These are phyloP conservation scores for Puya raimondii DNA, from an alignment of 176 grass and related monocot genomes.

Conservation along the genomic window DNA sequence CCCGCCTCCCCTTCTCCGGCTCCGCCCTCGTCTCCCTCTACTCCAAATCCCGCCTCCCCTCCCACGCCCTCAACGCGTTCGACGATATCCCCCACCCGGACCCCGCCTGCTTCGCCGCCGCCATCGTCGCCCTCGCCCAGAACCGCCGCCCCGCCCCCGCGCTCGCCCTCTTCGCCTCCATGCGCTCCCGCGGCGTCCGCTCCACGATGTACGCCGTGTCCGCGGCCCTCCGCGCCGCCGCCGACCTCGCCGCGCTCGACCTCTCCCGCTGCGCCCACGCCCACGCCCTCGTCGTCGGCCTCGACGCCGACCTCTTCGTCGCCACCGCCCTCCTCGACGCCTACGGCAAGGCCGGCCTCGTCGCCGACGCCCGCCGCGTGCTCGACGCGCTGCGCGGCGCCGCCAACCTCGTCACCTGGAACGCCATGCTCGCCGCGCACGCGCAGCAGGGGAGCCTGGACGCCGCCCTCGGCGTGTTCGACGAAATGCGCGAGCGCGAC, in stretches of 20 bases:
- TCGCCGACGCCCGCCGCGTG: conserved; percentile 17
- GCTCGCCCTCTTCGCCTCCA: conserved; percentile 19
- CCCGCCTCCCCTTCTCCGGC: conserved; percentile 16
- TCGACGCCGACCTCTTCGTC: conserved; percentile 25
- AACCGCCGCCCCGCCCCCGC: conserved; percentile 15
- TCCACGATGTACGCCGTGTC: conserved; percentile 34
- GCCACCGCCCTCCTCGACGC: conserved; percentile 28
- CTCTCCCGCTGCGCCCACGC: conserved; percentile 28
- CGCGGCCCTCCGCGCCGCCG: conserved; percentile 14
- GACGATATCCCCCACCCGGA: conserved; percentile 34
- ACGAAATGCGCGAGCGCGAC: conserved; percentile 16
- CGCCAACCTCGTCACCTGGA: conserved; percentile 37
- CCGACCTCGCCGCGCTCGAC: conserved; percentile 27
- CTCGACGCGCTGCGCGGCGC: conserved; percentile 17
- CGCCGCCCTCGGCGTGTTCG: conserved; percentile 5
- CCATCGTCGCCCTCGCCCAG: conserved; percentile 29
- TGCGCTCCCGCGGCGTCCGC: conserved; percentile 9
- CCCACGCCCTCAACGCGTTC: conserved; percentile 21
- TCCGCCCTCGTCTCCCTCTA: conserved; percentile 18
- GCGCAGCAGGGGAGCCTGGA: conserved; percentile 27
- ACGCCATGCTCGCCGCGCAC: conserved; percentile 24
- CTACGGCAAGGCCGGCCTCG: conserved; percentile 40
- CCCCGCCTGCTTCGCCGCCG: conserved; percentile 27
- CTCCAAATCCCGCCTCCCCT: conserved; percentile 12
- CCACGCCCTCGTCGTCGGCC: conserved; percentile 23